Base-by-base conservation (phyloP, 257 asterid species). In the Solanum dulcamara region DNA sequence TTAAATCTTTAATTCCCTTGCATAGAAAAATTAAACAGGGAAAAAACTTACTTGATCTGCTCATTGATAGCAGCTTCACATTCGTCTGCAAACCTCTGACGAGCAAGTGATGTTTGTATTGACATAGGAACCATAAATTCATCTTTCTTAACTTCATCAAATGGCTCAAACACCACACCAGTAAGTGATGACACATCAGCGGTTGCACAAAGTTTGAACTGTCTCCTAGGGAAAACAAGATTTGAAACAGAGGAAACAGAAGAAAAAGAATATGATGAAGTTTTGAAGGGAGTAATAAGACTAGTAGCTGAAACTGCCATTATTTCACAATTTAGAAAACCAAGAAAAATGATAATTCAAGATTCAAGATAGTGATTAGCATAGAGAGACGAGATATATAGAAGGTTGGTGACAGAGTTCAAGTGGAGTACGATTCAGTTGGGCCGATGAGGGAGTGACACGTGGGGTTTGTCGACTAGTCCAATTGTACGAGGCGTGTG, bases 151-250 rank as follows among this genome's bases (percentile, higher is more conserved):
- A 95, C 95, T 91, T 96, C 98, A 84, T 93, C 96, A 86, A 96
- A 95, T 14, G 99, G 99, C 90, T 95, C 93, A 88, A 96, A 96
- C 86, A 93, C 89, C 17, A 95, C 91, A 4, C 98, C 99, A 1
- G 92, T 90, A 28, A 93, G 83, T 20, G 93, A 59, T 17, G 93
- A 62, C 90, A 84, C 22, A 75, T 70, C 86, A 12, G 87, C 10
- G 83, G 88, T 88, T 5, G 93, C 94, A 50, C 88, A 81, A 6
- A 85, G 72, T 17, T 53, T 85, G 5, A 90, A 87, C 1, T 87
- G 86, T 53, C 84, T 92, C 26, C 81, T 92, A 4, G 84, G 88
- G 81, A 86, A 75, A 81, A 72, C 91, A 44, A 90, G 83, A 14
- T 87, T 88, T 35, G 40, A 28, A 64, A 32, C 70, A 67, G 84